Evolutionary conservation across 2,329 filamentous ascomycete species (phyloP).

Genomic region (Botrytis hyacinthi): DNA sequence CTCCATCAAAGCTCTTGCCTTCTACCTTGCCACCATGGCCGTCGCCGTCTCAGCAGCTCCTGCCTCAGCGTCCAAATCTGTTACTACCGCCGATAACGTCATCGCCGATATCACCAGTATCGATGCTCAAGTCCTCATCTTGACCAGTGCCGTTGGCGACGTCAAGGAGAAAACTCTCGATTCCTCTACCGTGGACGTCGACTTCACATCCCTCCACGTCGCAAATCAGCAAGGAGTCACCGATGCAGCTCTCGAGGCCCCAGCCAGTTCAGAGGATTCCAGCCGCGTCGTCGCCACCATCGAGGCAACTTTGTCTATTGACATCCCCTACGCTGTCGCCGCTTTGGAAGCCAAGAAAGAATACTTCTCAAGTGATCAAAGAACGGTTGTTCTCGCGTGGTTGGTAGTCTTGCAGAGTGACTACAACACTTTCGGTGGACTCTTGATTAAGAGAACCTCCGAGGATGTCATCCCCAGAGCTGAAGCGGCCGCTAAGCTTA

Average conservation of each 20-base stretch:
- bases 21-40: background rate
- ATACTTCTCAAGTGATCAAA: background rate
- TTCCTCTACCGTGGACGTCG: background rate
- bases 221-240: background rate
- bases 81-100: background rate
- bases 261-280: background rate
- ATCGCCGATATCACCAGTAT: background rate
- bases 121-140: rapidly evolving
- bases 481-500: background rate
- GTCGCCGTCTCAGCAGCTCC: background rate
- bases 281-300: background rate
- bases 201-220: background rate
- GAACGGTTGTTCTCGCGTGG: background rate
- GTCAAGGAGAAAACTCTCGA: background rate
- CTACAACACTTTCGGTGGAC: background rate
- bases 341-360: background rate
- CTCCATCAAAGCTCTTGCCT: background rate
- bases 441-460: background rate
- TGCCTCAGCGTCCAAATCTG: no score
- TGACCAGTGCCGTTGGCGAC: background rate
- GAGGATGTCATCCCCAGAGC: background rate
- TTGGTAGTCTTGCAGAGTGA: background rate
- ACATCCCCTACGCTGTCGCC: background rate
- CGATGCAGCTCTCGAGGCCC: background rate
- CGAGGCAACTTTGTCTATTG: background rate